These are phyloP conservation scores for Colletotrichum australisinense DNA, from an alignment of 2,329 filamentous ascomycete species.

Conservation along the genomic window DNA sequence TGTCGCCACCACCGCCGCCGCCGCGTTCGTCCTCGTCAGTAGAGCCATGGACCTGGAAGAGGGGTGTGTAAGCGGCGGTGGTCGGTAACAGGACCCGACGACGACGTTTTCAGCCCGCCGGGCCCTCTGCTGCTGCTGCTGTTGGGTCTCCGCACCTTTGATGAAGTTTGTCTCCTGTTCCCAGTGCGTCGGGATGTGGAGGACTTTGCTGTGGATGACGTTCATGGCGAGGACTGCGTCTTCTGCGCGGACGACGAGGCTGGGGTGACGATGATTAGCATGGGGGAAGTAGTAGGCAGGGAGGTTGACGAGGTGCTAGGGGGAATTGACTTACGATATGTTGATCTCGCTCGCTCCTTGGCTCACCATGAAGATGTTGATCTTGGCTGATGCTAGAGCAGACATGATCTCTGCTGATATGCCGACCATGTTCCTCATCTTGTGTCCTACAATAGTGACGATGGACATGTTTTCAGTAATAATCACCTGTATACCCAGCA, in stretches of 20 bases:
- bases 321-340: slow-evolving; percentile 80
- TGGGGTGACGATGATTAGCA: background rate
- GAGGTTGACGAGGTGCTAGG: background rate
- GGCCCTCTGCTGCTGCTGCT: background rate
- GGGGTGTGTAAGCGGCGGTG: slow-evolving; percentile 18
- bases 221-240: slow-evolving; percentile 95
- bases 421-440: slow-evolving; percentile 97
- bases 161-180: slow-evolving; percentile 30
- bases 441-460: slow-evolving; percentile 89
- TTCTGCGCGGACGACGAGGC: slow-evolving; percentile 83
- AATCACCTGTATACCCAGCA: background rate
- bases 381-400: slow-evolving; percentile 27
- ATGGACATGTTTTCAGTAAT: slow-evolving; percentile 85
- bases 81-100: background rate
- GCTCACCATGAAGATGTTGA: slow-evolving; percentile 34
- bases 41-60: slow-evolving; percentile 32
- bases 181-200: slow-evolving; percentile 31
- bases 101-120: background rate
- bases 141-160: slow-evolving; percentile 27
- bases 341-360: slow-evolving; percentile 97
- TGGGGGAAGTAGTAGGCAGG: too few species aligned
- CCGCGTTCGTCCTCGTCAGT: slow-evolving; percentile 2
- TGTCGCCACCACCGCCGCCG: too few species aligned
- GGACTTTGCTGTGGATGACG: slow-evolving; percentile 85
- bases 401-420: slow-evolving; percentile 56